Conservation (phyloP, 2,329 filamentous ascomycete species). For the Fusarium heterosporum region DNA sequence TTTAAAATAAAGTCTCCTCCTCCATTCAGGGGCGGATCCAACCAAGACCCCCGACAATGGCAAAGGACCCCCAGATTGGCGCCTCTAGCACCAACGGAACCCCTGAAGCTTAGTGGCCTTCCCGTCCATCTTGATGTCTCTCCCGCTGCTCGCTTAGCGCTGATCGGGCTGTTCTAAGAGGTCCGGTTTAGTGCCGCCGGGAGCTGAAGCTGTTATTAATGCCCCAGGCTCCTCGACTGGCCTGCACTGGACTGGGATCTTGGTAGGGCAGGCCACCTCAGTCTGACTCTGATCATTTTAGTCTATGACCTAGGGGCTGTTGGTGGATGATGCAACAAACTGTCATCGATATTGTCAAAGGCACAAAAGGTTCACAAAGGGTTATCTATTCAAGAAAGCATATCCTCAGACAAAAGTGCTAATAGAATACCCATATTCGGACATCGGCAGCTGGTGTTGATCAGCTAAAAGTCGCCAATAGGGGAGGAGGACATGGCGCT, state of each 20-base stretch:
- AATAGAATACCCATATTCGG: slow-evolving; percentile 7
- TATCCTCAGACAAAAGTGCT: slow-evolving; percentile 11
- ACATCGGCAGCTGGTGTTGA: slow-evolving; percentile 28
- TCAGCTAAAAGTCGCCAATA: slow-evolving; percentile 25
- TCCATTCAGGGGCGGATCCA: slow-evolving; percentile 48
- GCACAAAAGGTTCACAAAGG: background rate
- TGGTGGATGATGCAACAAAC: background rate
- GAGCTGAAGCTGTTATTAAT: slow-evolving; percentile 32
- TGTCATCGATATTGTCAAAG: background rate
- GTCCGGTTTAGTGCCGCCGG: slow-evolving; percentile 40
- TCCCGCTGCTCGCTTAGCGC: slow-evolving; percentile 46
- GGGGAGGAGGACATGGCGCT: slow-evolving; percentile 31
- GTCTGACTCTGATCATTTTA: background rate
- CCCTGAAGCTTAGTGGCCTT: slow-evolving; percentile 46
- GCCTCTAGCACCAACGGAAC: slow-evolving; percentile 44
- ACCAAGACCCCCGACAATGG: slow-evolving; percentile 35
- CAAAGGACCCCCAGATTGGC: slow-evolving; percentile 49
- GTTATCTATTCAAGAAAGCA: background rate
- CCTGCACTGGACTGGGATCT: slow-evolving; percentile 3
- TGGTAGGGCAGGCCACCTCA: slow-evolving; percentile 15
- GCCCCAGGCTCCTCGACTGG: background rate
- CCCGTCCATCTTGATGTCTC: slow-evolving; percentile 41
- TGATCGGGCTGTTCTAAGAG: slow-evolving; percentile 46
- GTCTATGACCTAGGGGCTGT: background rate
- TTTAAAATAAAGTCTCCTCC: slow-evolving; percentile 46